Conservation (phyloP, 257 asterid genomes). For the Solanum medicagineum region DNA sequence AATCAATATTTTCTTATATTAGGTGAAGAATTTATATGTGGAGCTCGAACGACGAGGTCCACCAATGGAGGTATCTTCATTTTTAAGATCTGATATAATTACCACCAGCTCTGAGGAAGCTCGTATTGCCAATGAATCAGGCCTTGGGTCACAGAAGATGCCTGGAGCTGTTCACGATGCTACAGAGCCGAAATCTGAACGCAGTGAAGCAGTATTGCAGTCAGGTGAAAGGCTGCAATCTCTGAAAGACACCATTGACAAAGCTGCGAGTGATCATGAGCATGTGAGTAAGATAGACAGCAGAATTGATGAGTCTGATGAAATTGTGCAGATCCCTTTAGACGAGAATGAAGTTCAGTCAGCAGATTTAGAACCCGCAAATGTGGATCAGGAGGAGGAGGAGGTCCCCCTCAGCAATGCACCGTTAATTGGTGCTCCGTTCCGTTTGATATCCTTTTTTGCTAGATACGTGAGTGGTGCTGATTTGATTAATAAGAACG, state of each 20-base stretch:
- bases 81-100: conserved; percentile 9
- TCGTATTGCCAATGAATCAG: conserved; percentile 10
- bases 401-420: conserved; percentile 50
- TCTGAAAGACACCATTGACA: conserved; percentile 15
- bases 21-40: conserved; percentile 46
- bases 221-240: conserved; percentile 24
- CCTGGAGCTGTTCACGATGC: conserved; percentile 13
- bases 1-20: conserved; percentile 3
- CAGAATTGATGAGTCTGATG: conserved; percentile 29
- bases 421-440: conserved; percentile 93
- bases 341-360: conserved; percentile 36
- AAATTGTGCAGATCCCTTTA: conserved; percentile 67
- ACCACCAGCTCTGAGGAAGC: conserved; percentile 20
- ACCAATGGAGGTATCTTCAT: conserved; percentile 10
- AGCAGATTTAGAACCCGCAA: conserved; percentile 9
- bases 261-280: conserved; percentile 15
- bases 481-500: conserved; percentile 56
- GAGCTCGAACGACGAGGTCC: conserved; percentile 34
- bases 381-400: conserved; percentile 18
- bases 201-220: conserved; percentile 12
- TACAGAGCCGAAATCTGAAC: conserved; percentile 18
- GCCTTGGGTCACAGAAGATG: conserved; percentile 5
- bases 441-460: conserved; percentile 80
- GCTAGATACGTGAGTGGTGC: conserved; percentile 98
- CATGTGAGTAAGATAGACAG: conserved; percentile 5